Conservation (phyloP, 1,284 basidiomycete genomes). For the Veloboletus limbatus region DNA sequence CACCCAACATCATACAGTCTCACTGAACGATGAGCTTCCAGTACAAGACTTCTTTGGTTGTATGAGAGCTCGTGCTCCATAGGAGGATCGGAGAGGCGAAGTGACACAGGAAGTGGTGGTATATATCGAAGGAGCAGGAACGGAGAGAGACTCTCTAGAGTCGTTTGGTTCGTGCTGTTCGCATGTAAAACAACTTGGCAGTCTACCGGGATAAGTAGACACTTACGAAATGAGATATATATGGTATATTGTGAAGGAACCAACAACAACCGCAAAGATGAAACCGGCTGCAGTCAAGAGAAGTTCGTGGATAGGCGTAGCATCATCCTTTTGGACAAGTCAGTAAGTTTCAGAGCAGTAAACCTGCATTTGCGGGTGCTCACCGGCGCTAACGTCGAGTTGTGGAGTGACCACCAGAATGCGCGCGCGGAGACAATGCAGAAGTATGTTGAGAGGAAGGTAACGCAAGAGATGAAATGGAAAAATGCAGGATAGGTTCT, state of each 20-base stretch:
- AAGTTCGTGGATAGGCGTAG: conserved; percentile 70
- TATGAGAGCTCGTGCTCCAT: conserved; percentile 76
- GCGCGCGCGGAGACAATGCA: conserved; percentile 54
- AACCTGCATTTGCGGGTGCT: conserved; percentile 25
- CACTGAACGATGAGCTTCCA: conserved; percentile 62
- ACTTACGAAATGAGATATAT: conserved; percentile 76
- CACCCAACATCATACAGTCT: conserved; percentile 78
- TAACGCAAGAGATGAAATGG: conserved; percentile 72
- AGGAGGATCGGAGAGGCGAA: conserved; percentile 60
- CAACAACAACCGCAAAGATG: conserved; percentile 67
- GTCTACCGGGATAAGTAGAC: not conserved
- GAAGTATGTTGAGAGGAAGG: conserved; percentile 64
- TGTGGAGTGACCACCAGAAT: conserved; percentile 64
- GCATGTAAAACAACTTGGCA: conserved; percentile 1
- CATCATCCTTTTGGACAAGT: conserved; percentile 47
- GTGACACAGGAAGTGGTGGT: conserved; percentile 52
- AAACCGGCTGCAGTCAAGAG: conserved; percentile 61
- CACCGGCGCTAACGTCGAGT: conserved; percentile 55
- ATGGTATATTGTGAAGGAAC: conserved; percentile 77
- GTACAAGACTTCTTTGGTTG: conserved; percentile 65
- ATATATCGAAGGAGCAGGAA: conserved; percentile 71
- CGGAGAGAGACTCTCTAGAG: conserved; percentile 76
- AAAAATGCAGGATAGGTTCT: conserved; percentile 85
- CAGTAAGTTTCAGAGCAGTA: conserved; percentile 5
- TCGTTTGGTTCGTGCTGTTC: conserved; percentile 80